A percentile compares a stretch with the other conserved stretches of the same genome.
Evolutionary conservation across 108 stramenopile genomes (phyloP).

Genomic region (Skeletonema grethae): DNA sequence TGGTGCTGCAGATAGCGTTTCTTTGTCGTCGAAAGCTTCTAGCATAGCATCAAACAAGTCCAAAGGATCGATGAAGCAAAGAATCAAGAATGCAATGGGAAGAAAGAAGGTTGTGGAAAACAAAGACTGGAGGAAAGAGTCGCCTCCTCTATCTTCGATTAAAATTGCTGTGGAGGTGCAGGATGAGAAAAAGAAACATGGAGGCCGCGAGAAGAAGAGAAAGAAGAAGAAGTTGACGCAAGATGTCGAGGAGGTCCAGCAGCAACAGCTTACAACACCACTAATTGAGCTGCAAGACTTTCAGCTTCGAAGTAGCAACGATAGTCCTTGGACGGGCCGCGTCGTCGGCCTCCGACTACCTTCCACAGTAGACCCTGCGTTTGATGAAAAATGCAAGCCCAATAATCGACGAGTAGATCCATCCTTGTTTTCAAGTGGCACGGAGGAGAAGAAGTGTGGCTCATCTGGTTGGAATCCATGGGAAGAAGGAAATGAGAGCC

Average conservation of each 20-base stretch:
- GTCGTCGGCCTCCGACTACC: slow-evolving; percentile 25
- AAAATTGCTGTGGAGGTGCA: neutral
- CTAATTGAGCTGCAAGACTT: neutral
- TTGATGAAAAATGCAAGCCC: slow-evolving; percentile 21
- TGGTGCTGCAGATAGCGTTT: neutral
- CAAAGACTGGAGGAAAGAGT: neutral
- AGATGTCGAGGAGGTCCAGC: neutral
- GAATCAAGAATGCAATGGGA: neutral
- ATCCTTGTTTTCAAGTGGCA: neutral
- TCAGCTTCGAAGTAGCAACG: neutral
- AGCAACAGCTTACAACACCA: neutral
- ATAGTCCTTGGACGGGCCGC: slow-evolving; percentile 10
- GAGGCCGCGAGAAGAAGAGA: neutral
- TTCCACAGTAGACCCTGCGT: slow-evolving; percentile 9
- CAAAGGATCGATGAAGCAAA: neutral
- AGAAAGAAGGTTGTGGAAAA: neutral
- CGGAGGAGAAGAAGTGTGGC: neutral
- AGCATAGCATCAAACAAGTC: neutral
- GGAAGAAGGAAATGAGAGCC: neutral
- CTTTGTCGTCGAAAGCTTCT: neutral
- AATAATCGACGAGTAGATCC: slow-evolving; percentile 19
- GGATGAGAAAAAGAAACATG: neutral
- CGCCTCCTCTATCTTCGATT: neutral
- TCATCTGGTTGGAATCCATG: slow-evolving; percentile 16
- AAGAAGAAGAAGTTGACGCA: neutral